A percentile compares a stretch with the other conserved stretches of the same genome.
phyloP scores from a whole-genome alignment of 2,329 filamentous ascomycete species.

The Immersiporthe knoxdaviesiana region DNA sequence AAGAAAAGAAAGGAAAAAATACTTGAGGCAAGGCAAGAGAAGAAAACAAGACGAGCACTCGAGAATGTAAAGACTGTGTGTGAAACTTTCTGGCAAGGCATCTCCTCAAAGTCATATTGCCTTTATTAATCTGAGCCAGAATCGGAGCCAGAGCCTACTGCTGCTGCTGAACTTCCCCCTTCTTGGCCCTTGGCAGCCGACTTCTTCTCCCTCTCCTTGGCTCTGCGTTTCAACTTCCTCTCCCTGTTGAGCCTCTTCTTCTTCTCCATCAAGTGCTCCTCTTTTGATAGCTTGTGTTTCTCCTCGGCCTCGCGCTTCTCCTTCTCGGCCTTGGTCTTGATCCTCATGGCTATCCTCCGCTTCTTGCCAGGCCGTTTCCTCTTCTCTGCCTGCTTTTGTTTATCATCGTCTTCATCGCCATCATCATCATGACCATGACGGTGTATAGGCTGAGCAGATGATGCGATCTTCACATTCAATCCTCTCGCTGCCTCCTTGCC shows the following conservation, averaged over 20 bases:
- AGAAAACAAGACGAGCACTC: not conserved
- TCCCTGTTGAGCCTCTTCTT: constrained; percentile 63
- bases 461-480: constrained; percentile 10
- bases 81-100: not conserved
- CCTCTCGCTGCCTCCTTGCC: constrained; percentile 24
- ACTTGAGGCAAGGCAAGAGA: not conserved
- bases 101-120: no score
- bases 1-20: not conserved
- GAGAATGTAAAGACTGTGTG: not conserved
- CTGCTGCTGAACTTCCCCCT: constrained; percentile 11
- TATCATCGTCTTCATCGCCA: constrained; percentile 29
- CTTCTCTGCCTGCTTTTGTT: constrained; percentile 32
- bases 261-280: constrained; percentile 61
- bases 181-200: constrained; percentile 32
- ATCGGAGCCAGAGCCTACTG: constrained; percentile 19
- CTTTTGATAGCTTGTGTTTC: constrained; percentile 51
- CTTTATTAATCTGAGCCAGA: constrained; percentile 13
- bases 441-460: constrained; percentile 13
- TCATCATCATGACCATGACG: constrained; percentile 19
- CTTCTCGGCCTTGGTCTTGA: constrained; percentile 46
- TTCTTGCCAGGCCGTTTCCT: constrained; percentile 61
- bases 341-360: constrained; percentile 55
- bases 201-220: constrained; percentile 61
- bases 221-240: constrained; percentile 62
- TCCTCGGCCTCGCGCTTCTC: constrained; percentile 45